Base-by-base conservation (phyloP, 257 asterid genomes). In the Asclepias syriaca region DNA sequence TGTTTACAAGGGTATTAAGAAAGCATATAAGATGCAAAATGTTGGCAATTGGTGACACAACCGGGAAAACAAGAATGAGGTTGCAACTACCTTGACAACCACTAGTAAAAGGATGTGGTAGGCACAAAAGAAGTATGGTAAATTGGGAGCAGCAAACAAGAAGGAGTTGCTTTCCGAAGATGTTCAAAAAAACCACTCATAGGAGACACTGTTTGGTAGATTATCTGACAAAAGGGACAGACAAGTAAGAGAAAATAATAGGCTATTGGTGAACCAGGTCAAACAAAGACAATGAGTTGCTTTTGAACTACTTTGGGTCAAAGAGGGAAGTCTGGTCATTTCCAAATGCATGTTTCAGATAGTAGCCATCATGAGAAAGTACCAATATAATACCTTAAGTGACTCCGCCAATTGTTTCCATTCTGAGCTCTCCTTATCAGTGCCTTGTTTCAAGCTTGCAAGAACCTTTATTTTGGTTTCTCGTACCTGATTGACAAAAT, bases 381-480 rank as follows among this genome's bases (percentile, higher is more conserved):
- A 71, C 34, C 51, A 66, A 67, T 68, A 70, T 60, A 64, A 74
- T 75, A 91, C 97, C 97, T 89, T 94, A 45, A 94, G 97, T 12
- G 90, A 75, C 74, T 22, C 18, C 18, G 98, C 83, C 80, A 91
- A 82, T 85, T 87, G 87, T 75, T 76, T 89, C 97, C 98, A 94
- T 59, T 86, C 97, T 48, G 87, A 70, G 37, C 84, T 79, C 78
- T 91, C 97, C 88, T 91, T 93, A 3, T 86, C 90, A 7, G 92
- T 87, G 77, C 79, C 82, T 77, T 74, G 95, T 72, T 83, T 89
- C 75, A 89, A 86, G 82, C 87, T 81, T 67, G 91, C 86, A 73
- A 94, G 90, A 78, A 94, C 90, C 80, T 75, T 89, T 75, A 94
- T 88, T 85, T 94, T 91, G 76, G 98, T 93, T 86, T 88, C 91